phyloP scores from a whole-genome alignment of 148 eudicot species.

The Polygonum aviculare region DNA sequence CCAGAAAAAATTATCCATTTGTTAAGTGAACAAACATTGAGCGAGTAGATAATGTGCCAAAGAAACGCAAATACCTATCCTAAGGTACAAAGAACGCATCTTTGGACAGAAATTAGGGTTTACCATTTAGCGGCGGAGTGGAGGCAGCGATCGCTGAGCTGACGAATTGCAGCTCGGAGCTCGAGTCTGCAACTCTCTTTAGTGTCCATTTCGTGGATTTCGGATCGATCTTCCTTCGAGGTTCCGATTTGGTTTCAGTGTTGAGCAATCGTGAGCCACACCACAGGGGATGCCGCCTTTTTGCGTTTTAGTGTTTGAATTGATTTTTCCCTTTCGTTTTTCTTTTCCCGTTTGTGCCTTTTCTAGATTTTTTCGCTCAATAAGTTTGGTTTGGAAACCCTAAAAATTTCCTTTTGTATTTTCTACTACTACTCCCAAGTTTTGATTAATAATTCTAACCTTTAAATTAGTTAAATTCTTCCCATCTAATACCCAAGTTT shows the following conservation, averaged over 20 bases:
- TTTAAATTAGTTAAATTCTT: too few species aligned
- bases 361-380: not conserved
- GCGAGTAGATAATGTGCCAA: not conserved
- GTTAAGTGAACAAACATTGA: not conserved
- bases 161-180: slow-evolving; percentile 82
- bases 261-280: not conserved
- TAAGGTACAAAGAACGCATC: not conserved
- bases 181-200: slow-evolving; percentile 85
- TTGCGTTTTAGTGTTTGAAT: not conserved
- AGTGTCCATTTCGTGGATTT: slow-evolving; percentile 31
- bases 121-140: slow-evolving; percentile 92
- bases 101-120: slow-evolving; percentile 5
- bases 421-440: too few species aligned
- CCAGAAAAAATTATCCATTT: not conserved
- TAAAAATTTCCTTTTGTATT: not conserved
- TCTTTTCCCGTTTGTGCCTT: not conserved
- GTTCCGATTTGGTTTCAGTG: not conserved
- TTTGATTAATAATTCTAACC: too few species aligned
- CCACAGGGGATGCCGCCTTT: not conserved
- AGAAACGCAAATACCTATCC: not conserved
- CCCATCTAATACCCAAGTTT: too few species aligned
- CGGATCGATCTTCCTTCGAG: not conserved
- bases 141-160: slow-evolving; percentile 84
- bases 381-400: not conserved
- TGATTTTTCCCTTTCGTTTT: not conserved